A percentile compares a stretch with the other conserved stretches of the same genome.
Conservation (phyloP, 73 alveolate species). For the Paramecium primaurelia region DNA sequence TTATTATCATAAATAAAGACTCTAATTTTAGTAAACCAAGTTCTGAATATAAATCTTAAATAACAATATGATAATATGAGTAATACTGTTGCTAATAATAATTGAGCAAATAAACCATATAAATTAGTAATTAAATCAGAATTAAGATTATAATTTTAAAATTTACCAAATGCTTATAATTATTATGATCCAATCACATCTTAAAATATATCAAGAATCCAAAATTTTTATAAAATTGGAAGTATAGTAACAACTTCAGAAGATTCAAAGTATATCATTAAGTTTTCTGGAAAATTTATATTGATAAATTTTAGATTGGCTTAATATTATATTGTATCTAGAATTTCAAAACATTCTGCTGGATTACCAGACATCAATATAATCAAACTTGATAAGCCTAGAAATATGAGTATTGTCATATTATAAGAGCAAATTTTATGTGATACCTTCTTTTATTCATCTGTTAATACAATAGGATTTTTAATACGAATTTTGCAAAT, state of each 20-base stretch:
- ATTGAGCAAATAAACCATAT: background rate
- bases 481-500: background rate
- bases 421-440: background rate
- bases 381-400: background rate
- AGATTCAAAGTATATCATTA: background rate
- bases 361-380: background rate
- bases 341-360: background rate
- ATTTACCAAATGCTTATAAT: background rate
- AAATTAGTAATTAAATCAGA: background rate
- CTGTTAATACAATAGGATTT: background rate
- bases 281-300: background rate
- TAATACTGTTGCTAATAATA: too few species aligned
- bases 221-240: background rate
- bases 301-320: background rate
- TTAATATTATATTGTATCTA: background rate
- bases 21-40: background rate
- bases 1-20: too few species aligned
- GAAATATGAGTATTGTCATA: background rate
- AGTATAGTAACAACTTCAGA: background rate
- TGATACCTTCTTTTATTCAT: background rate
- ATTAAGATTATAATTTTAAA: background rate
- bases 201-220: background rate
- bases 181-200: background rate
- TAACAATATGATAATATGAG: background rate
- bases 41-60: too few species aligned